These are phyloP conservation scores for Pseudogymnoascus sp. DNA, from an alignment of 2,329 filamentous ascomycete genomes.

Conservation along the genomic window DNA sequence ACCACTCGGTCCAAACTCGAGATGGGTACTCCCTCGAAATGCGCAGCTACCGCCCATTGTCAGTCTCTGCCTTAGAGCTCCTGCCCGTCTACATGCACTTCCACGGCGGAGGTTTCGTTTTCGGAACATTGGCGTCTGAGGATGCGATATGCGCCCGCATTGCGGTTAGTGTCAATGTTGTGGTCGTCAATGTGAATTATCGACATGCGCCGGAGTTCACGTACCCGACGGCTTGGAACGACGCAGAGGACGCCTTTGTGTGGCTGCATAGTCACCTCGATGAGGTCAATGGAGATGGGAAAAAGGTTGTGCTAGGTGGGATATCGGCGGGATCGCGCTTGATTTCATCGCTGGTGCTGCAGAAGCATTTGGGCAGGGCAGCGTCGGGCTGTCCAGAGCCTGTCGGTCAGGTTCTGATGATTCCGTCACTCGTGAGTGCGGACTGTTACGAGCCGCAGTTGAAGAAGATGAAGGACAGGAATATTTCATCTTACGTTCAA, in stretches of 20 bases:
- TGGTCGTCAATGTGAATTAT: constrained; percentile 39
- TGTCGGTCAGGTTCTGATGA: constrained; percentile 43
- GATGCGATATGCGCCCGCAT: constrained; percentile 36
- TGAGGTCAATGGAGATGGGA: constrained; percentile 33
- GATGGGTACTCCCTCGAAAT: constrained; percentile 39
- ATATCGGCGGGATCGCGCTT: constrained; percentile 42
- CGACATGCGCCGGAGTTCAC: constrained; percentile 33
- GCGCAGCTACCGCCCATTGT: constrained; percentile 39
- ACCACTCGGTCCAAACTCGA: constrained; percentile 35
- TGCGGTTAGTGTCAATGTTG: constrained; percentile 32
- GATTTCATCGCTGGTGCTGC: constrained; percentile 34
- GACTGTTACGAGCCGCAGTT: constrained; percentile 24
- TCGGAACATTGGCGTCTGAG: constrained; percentile 33
- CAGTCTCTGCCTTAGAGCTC: constrained; percentile 17
- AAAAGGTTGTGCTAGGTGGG: constrained; percentile 38
- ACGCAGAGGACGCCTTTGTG: constrained; percentile 18
- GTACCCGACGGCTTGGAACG: constrained; percentile 24
- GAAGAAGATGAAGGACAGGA: constrained; percentile 31
- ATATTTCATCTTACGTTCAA: constrained; percentile 38
- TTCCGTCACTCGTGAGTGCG: constrained; percentile 36
- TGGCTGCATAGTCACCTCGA: constrained; percentile 43
- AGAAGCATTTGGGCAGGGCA: constrained; percentile 30
- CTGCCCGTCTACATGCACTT: constrained; percentile 34
- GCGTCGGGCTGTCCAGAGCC: not conserved
- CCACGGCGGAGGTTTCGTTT: constrained; percentile 33